Conservation (phyloP, 208 protist genomes). For the Blastocrithidia nonstop region DNA sequence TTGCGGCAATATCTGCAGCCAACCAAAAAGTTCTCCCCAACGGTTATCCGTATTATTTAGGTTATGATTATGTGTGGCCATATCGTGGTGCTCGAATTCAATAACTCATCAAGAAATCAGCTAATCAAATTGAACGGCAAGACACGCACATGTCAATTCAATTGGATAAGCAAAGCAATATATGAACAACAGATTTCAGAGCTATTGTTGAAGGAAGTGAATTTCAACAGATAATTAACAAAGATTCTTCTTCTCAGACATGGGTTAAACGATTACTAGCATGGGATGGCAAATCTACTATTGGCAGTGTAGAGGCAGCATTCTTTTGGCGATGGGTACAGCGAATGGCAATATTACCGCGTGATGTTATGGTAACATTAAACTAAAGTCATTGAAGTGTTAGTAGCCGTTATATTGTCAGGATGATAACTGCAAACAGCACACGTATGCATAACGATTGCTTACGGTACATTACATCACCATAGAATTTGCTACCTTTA, state of each 20-base stretch:
- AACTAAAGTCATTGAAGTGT: slow-evolving; percentile 5
- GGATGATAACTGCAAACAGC: slow-evolving; percentile 13
- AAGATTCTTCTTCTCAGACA: slow-evolving; percentile 6
- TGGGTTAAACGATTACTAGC: slow-evolving; percentile 15
- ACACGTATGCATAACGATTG: slow-evolving; percentile 15
- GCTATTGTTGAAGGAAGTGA: slow-evolving; percentile 9
- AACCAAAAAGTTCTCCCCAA: slow-evolving; percentile 34
- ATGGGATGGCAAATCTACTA: slow-evolving; percentile 9
- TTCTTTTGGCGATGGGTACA: slow-evolving; percentile 49
- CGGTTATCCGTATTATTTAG: slow-evolving; percentile 26
- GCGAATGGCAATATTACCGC: slow-evolving; percentile 20
- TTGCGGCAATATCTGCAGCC: too few species aligned
- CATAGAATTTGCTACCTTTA: too few species aligned
- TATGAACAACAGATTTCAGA: slow-evolving; percentile 15
- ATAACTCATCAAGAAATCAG: slow-evolving; percentile 13
- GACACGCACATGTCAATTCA: slow-evolving; percentile 12
- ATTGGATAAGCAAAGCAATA: slow-evolving; percentile 28
- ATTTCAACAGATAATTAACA: slow-evolving; percentile 10
- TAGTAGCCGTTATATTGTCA: slow-evolving; percentile 10
- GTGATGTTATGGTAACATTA: slow-evolving; percentile 10
- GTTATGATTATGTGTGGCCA: slow-evolving; percentile 20
- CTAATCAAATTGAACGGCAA: too few species aligned
- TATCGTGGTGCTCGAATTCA: slow-evolving; percentile 27
- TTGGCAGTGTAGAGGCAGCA: slow-evolving; percentile 24
- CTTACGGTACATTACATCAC: slow-evolving; percentile 1